Evolutionary conservation across 1,284 basidiomycete species (phyloP), one percentile per base, ranked within the genome.

Genomic region (Sanghuangporus baumii): DNA sequence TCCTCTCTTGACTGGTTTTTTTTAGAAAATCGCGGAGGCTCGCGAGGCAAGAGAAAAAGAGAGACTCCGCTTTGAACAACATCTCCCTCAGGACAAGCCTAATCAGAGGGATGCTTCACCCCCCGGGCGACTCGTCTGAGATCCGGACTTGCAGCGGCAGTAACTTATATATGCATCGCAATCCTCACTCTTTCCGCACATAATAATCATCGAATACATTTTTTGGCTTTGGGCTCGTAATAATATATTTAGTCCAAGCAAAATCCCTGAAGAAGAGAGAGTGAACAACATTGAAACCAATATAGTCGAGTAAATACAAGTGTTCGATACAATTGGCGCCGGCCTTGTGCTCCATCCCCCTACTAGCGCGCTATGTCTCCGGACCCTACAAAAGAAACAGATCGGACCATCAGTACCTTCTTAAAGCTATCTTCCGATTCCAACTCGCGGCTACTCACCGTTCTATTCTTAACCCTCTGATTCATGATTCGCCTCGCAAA

Each of bases 1-100:
- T 26, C 37, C 34, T 16, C 16, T 48, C 14, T 43, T 41, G 52
- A 26, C 48, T 59, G 48, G 55, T 52, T 41, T 38, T 54, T 18
- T 20, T 55, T 67, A 89, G 88, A 87, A 84, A 79, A 75, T 89
- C 6, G 79, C 79, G 1, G 80, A 88, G 69, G 77, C 82, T 64
- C 81, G 83, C n/a, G 75, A 75, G 4, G 76, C 81, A 67, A 83
- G 81, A 48, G 81, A 86, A 57, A 75, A 73, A 61, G 74, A 80
- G 65, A 75, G 77, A 66, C 71, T 75, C 61, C 69, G 73, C 55
- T 68, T 79, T 18, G 78, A 80, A 65, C 71, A 76, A 51, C 72
- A 75, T 63, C 68, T 76, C 54, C 77, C 81, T 12, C 11, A 36
- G 14, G 57, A 56, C 55, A 63, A 63, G 55, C 66, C 65, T 50